Evolutionary conservation across 192 early-diverging fungal species (phyloP).

Genomic region (Diversispora eburnea): DNA sequence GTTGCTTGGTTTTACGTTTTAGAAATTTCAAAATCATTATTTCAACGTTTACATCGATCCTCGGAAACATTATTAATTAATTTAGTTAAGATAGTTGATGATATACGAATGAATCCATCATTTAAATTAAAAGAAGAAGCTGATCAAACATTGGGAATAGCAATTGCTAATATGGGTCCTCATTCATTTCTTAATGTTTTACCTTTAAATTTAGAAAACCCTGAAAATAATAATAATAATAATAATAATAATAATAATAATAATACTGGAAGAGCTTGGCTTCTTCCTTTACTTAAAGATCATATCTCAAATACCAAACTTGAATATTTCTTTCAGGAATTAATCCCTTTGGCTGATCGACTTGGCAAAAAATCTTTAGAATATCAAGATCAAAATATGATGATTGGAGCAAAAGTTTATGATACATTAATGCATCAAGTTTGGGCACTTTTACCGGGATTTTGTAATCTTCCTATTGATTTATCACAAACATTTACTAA

Average conservation of each 20-base stretch:
- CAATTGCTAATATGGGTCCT: constrained; percentile 77
- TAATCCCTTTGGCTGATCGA: constrained; percentile 79
- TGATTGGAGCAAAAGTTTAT: constrained; percentile 83
- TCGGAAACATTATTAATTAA: constrained; percentile 58
- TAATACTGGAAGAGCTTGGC: constrained; percentile 79
- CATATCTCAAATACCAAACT: constrained; percentile 71
- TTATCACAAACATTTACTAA: constrained; percentile 57
- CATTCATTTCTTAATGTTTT: constrained; percentile 67
- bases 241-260: constrained; percentile 39
- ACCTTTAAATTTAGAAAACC: constrained; percentile 81
- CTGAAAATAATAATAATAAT: constrained; percentile 40
- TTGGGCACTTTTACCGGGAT: constrained; percentile 81
- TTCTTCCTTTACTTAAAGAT: constrained; percentile 79
- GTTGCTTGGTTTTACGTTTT: constrained; percentile 84
- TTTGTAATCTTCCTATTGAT: constrained; percentile 83
- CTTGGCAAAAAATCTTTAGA: constrained; percentile 61
- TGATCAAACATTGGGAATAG: constrained; percentile 75
- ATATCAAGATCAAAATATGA: constrained; percentile 53
- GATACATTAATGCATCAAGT: constrained; percentile 85
- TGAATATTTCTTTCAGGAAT: constrained; percentile 59
- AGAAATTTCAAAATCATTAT: constrained; percentile 67
- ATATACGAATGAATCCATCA: constrained; percentile 76
- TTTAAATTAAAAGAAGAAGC: constrained; percentile 85
- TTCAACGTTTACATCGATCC: constrained; percentile 65
- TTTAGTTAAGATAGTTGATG: constrained; percentile 60